Percentiles rank a stretch among this genome's conserved stretches.
These are phyloP conservation scores for Bryum argenteum DNA, from an alignment of 225 moss, liverwort and hornwort genomes.

Conservation along the genomic window DNA sequence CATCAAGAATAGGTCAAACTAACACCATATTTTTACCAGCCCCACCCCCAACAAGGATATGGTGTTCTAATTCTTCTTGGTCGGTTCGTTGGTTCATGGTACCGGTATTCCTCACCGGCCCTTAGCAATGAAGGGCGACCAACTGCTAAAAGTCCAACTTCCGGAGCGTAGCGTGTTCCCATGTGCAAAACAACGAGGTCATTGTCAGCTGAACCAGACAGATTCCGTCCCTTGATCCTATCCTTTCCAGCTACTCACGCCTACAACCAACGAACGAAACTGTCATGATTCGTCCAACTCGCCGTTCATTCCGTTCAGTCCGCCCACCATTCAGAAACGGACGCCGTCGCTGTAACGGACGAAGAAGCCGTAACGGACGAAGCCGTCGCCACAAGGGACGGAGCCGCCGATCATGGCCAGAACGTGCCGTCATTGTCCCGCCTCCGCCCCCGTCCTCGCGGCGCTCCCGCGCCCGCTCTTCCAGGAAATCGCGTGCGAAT, in stretches of 20 bases:
- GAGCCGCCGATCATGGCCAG: background rate
- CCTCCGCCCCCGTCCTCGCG: background rate
- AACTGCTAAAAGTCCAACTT: background rate
- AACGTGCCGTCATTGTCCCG: background rate
- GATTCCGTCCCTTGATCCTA: constrained; percentile 6
- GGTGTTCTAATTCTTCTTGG: no score
- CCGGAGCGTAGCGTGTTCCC: background rate
- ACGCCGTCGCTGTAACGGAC: background rate
- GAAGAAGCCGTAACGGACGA: background rate
- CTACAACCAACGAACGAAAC: background rate
- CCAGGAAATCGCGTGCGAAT: background rate
- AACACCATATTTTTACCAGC: no score
- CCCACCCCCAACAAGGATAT: no score
- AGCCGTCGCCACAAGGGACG: background rate
- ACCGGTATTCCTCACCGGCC: no score
- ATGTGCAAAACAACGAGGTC: background rate
- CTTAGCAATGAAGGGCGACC: background rate
- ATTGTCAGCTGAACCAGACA: background rate
- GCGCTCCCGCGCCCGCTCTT: constrained; percentile 3
- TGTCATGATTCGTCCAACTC: background rate
- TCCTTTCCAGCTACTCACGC: constrained; percentile 11
- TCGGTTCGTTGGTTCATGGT: no score
- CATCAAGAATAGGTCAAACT: no score
- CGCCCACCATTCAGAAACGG: background rate
- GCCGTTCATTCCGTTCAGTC: background rate